These are phyloP conservation scores for Auxenochlorella pyrenoidosa DNA, from an alignment of 139 green algal species.

Conservation along the genomic window DNA sequence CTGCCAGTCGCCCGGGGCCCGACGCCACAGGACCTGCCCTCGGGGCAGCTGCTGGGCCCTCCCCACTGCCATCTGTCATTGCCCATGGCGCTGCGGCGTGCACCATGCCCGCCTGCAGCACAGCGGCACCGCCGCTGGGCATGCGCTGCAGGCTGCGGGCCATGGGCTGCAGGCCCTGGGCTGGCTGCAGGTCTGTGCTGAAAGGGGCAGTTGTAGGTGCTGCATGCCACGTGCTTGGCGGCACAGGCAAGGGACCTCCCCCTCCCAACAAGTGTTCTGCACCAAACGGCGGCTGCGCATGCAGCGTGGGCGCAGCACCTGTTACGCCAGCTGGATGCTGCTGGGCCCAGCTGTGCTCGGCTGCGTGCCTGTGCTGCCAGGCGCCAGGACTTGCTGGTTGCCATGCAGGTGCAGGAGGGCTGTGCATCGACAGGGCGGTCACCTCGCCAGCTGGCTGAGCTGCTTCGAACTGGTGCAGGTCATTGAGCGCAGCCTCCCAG, in stretches of 20 bases:
- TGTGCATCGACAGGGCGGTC: too few species aligned
- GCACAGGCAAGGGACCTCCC: not conserved
- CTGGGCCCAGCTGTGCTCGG: not conserved
- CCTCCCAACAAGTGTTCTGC: not conserved
- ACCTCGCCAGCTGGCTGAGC: too few species aligned
- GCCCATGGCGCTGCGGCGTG: too few species aligned
- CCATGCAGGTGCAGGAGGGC: not conserved
- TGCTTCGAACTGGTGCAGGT: not conserved
- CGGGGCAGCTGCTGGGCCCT: too few species aligned
- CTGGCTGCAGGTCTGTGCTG: slow-evolving; percentile 4
- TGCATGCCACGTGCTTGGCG: not conserved
- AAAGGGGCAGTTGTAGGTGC: not conserved
- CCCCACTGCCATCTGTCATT: too few species aligned
- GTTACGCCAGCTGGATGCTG: not conserved
- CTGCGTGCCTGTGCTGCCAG: too few species aligned
- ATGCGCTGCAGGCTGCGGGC: not conserved
- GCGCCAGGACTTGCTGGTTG: not conserved
- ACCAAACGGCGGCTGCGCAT: not conserved
- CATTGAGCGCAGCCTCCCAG: not conserved
- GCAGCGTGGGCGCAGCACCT: not conserved
- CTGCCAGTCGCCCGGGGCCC: not conserved
- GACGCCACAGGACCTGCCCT: too few species aligned
- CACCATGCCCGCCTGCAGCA: too few species aligned
- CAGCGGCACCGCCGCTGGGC: not conserved
- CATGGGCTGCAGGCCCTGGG: too few species aligned